Conservation (phyloP, 345 rosid genomes). For the Mallotus nudiflorus region DNA sequence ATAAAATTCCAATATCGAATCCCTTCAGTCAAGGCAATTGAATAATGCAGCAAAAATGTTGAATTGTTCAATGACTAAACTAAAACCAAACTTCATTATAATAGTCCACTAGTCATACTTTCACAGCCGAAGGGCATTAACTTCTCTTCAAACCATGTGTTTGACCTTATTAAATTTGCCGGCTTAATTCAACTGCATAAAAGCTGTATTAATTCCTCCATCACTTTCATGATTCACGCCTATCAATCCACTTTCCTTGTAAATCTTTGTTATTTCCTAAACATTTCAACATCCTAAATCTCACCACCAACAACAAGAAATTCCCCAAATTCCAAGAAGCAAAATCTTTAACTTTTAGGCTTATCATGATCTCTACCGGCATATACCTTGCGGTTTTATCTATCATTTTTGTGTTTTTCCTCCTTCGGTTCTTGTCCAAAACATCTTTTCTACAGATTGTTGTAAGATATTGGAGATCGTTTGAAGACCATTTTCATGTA, state of each 20-base stretch:
- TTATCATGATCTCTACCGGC: constrained; percentile 7
- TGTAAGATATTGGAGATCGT: constrained; percentile 3
- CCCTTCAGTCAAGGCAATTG: constrained; percentile 2
- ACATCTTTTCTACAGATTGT: constrained; percentile 24
- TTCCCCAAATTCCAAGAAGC: no score
- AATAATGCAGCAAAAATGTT: neutral
- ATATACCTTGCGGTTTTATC: neutral
- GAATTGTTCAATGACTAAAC: neutral
- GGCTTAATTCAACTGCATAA: neutral
- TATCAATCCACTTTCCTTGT: no score
- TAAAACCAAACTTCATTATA: neutral
- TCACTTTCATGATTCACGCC: no score
- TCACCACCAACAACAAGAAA: no score
- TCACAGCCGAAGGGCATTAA: neutral
- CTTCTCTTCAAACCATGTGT: neutral
- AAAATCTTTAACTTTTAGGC: neutral
- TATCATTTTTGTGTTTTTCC: neutral
- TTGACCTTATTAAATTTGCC: constrained; percentile 1
- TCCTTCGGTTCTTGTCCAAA: constrained; percentile 8
- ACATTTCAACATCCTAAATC: no score
- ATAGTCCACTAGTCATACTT: neutral
- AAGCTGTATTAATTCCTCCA: neutral
- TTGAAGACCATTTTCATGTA: constrained; percentile 21
- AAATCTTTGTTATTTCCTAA: neutral
- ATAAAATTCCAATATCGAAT: neutral